These are phyloP conservation scores for Cladosporium velox DNA, from an alignment of 2,329 filamentous ascomycete genomes.

Conservation along the genomic window DNA sequence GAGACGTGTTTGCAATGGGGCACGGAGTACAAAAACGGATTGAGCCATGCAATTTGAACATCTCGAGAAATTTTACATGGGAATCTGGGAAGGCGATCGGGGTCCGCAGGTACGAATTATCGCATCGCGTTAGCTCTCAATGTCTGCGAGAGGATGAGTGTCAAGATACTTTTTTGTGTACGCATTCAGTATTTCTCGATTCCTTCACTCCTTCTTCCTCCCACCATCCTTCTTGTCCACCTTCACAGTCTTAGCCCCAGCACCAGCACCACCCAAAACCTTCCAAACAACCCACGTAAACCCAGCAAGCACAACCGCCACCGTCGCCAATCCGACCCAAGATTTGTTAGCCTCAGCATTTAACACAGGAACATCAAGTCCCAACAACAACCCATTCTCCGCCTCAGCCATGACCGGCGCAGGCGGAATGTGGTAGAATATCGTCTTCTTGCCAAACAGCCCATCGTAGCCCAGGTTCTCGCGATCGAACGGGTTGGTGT, in stretches of 20 bases:
- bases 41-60: background rate
- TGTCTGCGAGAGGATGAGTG: background rate
- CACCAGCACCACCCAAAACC: slow-evolving; percentile 29
- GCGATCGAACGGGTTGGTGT: slow-evolving; percentile 81
- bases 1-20: background rate
- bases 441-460: slow-evolving; percentile 72
- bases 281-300: slow-evolving; percentile 49
- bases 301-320: slow-evolving; percentile 45
- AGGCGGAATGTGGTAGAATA: slow-evolving; percentile 73
- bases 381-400: slow-evolving; percentile 30
- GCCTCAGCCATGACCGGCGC: slow-evolving; percentile 5
- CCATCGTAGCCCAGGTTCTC: slow-evolving; percentile 82
- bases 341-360: slow-evolving; percentile 36
- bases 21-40: background rate
- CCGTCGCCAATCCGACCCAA: slow-evolving; percentile 47
- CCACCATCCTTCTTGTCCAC: slow-evolving; percentile 2
- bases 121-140: background rate
- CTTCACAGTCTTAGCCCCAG: background rate
- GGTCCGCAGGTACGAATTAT: background rate
- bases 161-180: background rate
- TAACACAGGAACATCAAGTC: slow-evolving; percentile 47
- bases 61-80: background rate
- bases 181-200: background rate
- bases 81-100: background rate
- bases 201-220: background rate